Conservation (phyloP, 108 stramenopile genomes). For the Phaeodactylum tricornutum region DNA sequence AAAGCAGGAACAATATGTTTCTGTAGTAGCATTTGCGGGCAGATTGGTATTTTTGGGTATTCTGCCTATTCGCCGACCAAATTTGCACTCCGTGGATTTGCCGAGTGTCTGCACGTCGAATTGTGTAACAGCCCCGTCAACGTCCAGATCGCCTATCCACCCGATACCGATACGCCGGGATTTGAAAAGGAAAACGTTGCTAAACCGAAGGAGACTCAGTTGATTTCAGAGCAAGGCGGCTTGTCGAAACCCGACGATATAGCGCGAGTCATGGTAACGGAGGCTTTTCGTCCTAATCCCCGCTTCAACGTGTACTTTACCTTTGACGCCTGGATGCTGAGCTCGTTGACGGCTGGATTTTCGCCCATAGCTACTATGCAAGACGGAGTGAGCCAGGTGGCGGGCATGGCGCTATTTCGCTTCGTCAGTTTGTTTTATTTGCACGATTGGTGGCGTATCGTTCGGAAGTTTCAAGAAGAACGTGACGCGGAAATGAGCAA, state of each 20-base stretch:
- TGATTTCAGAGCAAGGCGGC: slow-evolving; percentile 55
- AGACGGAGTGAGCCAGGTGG: slow-evolving; percentile 62
- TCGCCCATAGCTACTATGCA: slow-evolving; percentile 37
- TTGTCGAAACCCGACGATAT: slow-evolving; percentile 52
- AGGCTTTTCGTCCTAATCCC: slow-evolving; percentile 42
- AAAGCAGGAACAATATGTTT: slow-evolving; percentile 42
- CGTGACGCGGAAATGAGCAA: too few species aligned
- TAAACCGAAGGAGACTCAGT: slow-evolving; percentile 63
- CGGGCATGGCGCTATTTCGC: slow-evolving; percentile 53
- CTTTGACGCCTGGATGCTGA: slow-evolving; percentile 79
- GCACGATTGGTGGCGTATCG: slow-evolving; percentile 65
- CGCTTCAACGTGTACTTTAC: slow-evolving; percentile 60
- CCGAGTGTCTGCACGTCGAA: slow-evolving; percentile 73
- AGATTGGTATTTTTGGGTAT: slow-evolving; percentile 78
- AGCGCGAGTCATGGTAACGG: slow-evolving; percentile 48
- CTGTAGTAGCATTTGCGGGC: slow-evolving; percentile 68
- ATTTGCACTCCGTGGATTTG: slow-evolving; percentile 76
- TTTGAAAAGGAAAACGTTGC: slow-evolving; percentile 69
- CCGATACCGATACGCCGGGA: slow-evolving; percentile 97
- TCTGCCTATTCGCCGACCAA: slow-evolving; percentile 79
- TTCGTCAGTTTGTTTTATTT: slow-evolving; percentile 65
- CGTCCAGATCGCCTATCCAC: slow-evolving; percentile 87
- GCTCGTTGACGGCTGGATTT: slow-evolving; percentile 66
- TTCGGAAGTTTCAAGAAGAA: too few species aligned
- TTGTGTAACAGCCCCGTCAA: slow-evolving; percentile 21